These are phyloP conservation scores for Fistulifera solaris DNA, from an alignment of 108 stramenopile species.

Conservation along the genomic window DNA sequence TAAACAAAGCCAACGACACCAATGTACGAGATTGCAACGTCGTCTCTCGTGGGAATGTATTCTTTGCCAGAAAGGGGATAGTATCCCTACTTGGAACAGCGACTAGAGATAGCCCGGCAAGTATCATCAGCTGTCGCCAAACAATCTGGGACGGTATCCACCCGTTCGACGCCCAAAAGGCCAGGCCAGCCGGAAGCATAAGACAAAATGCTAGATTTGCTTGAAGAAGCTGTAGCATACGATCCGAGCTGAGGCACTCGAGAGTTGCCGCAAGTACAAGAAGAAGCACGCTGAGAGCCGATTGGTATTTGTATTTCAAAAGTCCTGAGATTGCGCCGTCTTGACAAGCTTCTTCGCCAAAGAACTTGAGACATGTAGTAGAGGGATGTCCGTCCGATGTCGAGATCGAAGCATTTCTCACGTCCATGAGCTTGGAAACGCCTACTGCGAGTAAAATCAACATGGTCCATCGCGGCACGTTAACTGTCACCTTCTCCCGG, in stretches of 20 bases:
- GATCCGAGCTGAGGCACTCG: neutral
- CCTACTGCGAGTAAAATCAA: no score
- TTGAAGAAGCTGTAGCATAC: neutral
- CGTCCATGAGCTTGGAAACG: no score
- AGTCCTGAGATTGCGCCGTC: neutral
- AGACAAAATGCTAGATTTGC: neutral
- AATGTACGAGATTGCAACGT: neutral
- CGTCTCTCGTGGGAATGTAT: neutral
- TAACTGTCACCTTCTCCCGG: no score
- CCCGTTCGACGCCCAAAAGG: neutral
- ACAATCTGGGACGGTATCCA: no score
- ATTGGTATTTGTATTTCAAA: conserved; percentile 1
- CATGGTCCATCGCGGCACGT: no score
- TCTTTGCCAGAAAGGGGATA: no score
- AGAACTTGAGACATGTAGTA: neutral
- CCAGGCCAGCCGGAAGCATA: neutral
- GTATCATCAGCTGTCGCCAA: no score
- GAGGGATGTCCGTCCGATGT: no score
- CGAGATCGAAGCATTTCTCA: no score
- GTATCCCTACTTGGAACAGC: no score
- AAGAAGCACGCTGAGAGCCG: neutral
- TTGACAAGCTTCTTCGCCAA: neutral
- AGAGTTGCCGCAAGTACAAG: neutral
- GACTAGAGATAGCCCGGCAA: no score
- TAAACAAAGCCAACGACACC: neutral